phyloP scores from a whole-genome alignment of 225 moss, liverwort and hornwort genomes.

The Pseudisothecium myosuroides region DNA sequence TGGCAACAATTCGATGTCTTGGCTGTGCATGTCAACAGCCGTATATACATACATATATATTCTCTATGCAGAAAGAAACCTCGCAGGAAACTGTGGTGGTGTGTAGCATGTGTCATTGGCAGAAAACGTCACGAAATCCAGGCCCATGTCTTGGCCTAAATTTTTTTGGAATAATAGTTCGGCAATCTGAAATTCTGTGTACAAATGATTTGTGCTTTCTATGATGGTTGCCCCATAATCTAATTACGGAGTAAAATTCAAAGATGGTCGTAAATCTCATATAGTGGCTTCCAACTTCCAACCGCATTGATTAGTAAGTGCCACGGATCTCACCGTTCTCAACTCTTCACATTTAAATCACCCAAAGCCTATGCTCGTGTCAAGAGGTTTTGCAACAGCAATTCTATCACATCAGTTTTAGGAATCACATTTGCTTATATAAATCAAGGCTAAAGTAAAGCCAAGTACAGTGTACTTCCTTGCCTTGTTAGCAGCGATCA shows the following conservation, averaged over 20 bases:
- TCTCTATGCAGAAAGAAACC: background rate
- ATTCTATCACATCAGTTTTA: background rate
- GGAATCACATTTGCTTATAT: background rate
- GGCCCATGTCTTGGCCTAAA: background rate
- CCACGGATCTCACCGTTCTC: background rate
- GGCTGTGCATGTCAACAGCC: slow-evolving; percentile 2
- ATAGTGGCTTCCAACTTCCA: background rate
- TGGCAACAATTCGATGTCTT: background rate
- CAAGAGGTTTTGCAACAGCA: background rate
- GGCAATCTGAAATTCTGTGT: background rate
- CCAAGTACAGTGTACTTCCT: background rate
- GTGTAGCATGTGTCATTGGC: background rate
- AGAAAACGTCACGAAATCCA: background rate
- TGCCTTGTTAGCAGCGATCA: background rate
- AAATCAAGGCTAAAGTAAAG: background rate
- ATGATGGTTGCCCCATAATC: background rate
- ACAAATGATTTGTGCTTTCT: background rate
- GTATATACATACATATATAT: background rate
- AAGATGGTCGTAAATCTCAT: background rate
- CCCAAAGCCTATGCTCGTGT: background rate
- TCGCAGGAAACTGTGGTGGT: background rate
- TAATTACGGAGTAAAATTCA: background rate
- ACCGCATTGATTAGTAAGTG: too few relatives aligned
- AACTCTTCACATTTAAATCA: background rate
- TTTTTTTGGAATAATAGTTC: background rate